phyloP scores from a whole-genome alignment of 176 grass and related monocot species.

The Canna indica region DNA sequence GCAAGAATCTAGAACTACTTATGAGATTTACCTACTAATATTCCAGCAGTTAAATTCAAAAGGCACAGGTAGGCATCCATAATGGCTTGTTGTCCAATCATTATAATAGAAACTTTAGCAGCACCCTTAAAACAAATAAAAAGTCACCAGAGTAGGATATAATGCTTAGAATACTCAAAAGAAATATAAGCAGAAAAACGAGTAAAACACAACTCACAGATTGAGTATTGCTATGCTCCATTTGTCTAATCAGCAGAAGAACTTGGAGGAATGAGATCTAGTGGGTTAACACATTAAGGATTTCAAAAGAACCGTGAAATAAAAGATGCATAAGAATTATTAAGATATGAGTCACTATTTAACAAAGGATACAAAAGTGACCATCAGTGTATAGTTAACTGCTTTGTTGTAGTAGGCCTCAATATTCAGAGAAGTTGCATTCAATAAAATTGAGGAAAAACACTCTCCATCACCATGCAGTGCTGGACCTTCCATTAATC shows the following conservation, averaged over 20 bases:
- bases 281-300: slow-evolving; percentile 32
- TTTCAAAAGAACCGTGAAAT: slow-evolving; percentile 10
- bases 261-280: slow-evolving; percentile 99
- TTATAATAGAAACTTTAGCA: slow-evolving; percentile 94
- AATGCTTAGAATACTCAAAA: background rate
- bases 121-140: slow-evolving; percentile 40
- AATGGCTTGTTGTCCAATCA: slow-evolving; percentile 99
- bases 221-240: slow-evolving; percentile 98
- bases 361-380: slow-evolving; percentile 97
- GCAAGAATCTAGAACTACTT: background rate
- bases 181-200: slow-evolving; percentile 6
- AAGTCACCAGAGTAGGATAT: background rate
- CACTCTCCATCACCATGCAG: slow-evolving; percentile 80
- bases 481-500: slow-evolving; percentile 70
- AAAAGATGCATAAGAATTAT: slow-evolving; percentile 18
- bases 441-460: slow-evolving; percentile 72
- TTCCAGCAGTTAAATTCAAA: slow-evolving; percentile 89
- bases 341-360: slow-evolving; percentile 10
- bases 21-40: slow-evolving; percentile 75
- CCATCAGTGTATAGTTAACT: slow-evolving; percentile 99
- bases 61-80: slow-evolving; percentile 99
- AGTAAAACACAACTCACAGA: slow-evolving; percentile 57
- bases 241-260: slow-evolving; percentile 88
- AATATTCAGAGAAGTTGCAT: slow-evolving; percentile 92
- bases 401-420: slow-evolving; percentile 99